Conservation (phyloP, 2,329 filamentous ascomycete genomes). For the Stachybotrys echinatus region DNA sequence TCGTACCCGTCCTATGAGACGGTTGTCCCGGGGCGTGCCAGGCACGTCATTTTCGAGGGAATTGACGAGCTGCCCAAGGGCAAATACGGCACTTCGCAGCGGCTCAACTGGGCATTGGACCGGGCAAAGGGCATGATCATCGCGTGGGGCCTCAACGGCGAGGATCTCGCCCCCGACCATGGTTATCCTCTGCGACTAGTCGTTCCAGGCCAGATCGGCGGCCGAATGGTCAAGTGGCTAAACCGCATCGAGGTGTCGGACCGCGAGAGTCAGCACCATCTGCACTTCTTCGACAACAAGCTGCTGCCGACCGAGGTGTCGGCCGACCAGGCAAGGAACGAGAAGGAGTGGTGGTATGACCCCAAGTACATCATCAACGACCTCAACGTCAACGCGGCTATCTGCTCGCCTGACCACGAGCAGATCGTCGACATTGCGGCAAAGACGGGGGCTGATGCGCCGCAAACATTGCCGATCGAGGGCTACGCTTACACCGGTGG, state of each 20-base stretch:
- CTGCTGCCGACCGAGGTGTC: conserved; percentile 83
- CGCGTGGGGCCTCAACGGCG: conserved; percentile 87
- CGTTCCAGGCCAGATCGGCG: conserved; percentile 87
- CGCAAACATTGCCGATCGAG: conserved; percentile 12
- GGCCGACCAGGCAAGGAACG: conserved; percentile 70
- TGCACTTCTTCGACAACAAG: conserved; percentile 90
- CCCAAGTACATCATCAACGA: conserved; percentile 93
- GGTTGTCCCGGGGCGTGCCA: conserved; percentile 36
- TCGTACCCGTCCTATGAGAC: not conserved
- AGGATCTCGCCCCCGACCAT: conserved; percentile 74
- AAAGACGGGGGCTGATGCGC: not conserved
- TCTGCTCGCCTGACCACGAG: conserved; percentile 73
- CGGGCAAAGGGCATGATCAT: conserved; percentile 79
- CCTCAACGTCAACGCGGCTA: conserved; percentile 79
- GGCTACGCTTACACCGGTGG: conserved; percentile 90
- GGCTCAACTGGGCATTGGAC: conserved; percentile 84
- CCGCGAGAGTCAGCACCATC: conserved; percentile 84
- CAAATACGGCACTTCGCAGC: conserved; percentile 81
- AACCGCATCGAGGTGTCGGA: conserved; percentile 74
- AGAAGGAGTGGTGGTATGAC: conserved; percentile 77
- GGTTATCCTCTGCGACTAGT: conserved; percentile 78
- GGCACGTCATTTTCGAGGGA: conserved; percentile 87
- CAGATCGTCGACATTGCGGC: conserved; percentile 45
- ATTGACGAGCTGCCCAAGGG: conserved; percentile 86
- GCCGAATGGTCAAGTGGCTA: conserved; percentile 89